These are phyloP conservation scores for Magnusiomyces sp. DNA, from an alignment of 1,139 yeast species.

Conservation along the genomic window DNA sequence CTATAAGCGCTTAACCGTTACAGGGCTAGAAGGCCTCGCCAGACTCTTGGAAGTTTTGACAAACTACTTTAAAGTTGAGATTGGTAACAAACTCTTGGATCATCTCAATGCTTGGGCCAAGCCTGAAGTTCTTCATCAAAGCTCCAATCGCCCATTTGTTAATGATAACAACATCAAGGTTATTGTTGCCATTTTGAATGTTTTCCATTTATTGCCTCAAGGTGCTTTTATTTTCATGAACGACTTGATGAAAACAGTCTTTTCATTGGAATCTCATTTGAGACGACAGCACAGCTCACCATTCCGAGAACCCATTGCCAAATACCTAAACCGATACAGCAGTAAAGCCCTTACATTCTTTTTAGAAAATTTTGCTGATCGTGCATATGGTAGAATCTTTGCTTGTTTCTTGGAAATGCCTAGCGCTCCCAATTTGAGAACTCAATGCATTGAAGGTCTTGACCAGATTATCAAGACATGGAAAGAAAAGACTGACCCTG, in stretches of 20 bases:
- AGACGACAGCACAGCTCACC: conserved; percentile 86
- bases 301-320: conserved; percentile 83
- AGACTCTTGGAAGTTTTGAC: conserved; percentile 76
- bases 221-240: conserved; percentile 89
- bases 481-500: conserved; percentile 38
- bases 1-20: conserved; percentile 78
- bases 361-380: conserved; percentile 53
- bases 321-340: conserved; percentile 76
- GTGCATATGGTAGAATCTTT: conserved; percentile 59
- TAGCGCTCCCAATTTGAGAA: conserved; percentile 51
- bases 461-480: conserved; percentile 7
- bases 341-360: conserved; percentile 68
- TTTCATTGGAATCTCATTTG: conserved; percentile 70
- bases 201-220: conserved; percentile 85
- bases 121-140: conserved; percentile 63
- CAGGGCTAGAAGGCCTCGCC: conserved; percentile 88
- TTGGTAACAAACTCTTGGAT: conserved; percentile 85
- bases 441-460: conserved; percentile 43
- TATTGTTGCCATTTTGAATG: conserved; percentile 82
- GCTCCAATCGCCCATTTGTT: conserved; percentile 41
- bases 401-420: conserved; percentile 52
- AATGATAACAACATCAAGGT: conserved; percentile 44
- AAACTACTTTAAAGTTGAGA: conserved; percentile 91
- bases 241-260: conserved; percentile 68
- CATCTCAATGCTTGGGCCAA: conserved; percentile 97